phyloP scores from a whole-genome alignment of 495 filamentous ascomycete species.

The Penicillium samsonianum region DNA sequence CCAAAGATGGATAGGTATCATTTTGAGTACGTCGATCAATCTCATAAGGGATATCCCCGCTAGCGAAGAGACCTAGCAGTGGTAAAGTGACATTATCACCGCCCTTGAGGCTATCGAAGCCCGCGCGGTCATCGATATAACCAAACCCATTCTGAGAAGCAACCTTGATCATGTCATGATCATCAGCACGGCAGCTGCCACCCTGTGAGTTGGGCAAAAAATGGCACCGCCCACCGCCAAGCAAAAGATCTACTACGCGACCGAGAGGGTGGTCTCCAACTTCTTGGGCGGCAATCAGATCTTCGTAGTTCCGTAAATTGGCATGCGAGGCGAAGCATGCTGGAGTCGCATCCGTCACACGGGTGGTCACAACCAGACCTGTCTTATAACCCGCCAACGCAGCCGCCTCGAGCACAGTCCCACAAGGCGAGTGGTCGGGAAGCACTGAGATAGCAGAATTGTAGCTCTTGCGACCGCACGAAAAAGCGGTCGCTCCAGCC shows the following conservation, averaged over 20 bases:
- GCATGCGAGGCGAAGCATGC: conserved; percentile 94
- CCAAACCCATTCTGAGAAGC: conserved; percentile 76
- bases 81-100: conserved; percentile 78
- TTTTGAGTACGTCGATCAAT: conserved; percentile 79
- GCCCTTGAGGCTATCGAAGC: conserved; percentile 73
- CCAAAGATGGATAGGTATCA: conserved; percentile 81
- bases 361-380: conserved; percentile 91
- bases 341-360: conserved; percentile 96
- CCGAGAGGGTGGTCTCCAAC: conserved; percentile 85
- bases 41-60: conserved; percentile 84
- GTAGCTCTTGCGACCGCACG: conserved; percentile 88
- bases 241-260: conserved; percentile 82
- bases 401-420: conserved; percentile 92
- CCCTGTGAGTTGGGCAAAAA: conserved; percentile 79
- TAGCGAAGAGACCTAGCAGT: conserved; percentile 82
- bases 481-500: conserved; percentile 94
- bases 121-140: conserved; percentile 68
- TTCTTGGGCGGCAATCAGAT: conserved; percentile 89
- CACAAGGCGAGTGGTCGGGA: conserved; percentile 82
- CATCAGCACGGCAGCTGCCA: conserved; percentile 76
- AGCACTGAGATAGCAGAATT: conserved; percentile 92
- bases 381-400: conserved; percentile 89
- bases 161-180: conserved; percentile 64
- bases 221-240: conserved; percentile 91
- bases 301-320: conserved; percentile 74